Conservation (phyloP, 2,329 filamentous ascomycete species). For the Ophiostoma australiae region DNA sequence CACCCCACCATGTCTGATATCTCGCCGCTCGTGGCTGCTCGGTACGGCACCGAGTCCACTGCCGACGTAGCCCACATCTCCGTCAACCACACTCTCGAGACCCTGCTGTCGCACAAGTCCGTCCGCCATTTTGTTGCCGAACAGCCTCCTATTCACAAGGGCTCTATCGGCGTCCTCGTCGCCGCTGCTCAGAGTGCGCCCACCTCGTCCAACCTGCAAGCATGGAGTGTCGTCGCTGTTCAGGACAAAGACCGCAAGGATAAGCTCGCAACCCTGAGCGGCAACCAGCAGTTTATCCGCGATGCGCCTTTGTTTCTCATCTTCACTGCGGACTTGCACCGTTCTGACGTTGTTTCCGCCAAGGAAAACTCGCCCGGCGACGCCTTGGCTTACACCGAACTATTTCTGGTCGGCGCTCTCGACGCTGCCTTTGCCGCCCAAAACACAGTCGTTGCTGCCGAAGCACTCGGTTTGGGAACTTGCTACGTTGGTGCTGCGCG, state of each 20-base stretch:
- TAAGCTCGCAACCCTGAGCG: constrained; percentile 31
- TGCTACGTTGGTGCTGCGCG: constrained; percentile 35
- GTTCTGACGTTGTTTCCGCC: not conserved
- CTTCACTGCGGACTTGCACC: not conserved
- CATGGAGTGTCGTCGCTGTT: constrained; percentile 35
- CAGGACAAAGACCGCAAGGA: constrained; percentile 31
- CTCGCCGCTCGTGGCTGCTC: constrained; percentile 8
- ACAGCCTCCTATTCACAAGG: constrained; percentile 25
- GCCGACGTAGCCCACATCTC: constrained; percentile 13
- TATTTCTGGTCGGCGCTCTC: not conserved
- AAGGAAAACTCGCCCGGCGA: not conserved
- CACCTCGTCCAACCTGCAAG: constrained; percentile 36
- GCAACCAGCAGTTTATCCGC: not conserved
- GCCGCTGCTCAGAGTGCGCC: constrained; percentile 36
- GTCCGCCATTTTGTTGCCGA: constrained; percentile 32
- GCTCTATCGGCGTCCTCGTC: constrained; percentile 32
- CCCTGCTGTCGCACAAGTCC: constrained; percentile 33
- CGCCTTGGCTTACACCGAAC: not conserved
- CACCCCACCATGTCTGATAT: constrained; percentile 16
- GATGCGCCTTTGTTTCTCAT: not conserved
- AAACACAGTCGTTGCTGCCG: not conserved
- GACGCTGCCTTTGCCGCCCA: not conserved
- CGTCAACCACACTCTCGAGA: constrained; percentile 32
- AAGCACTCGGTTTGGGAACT: constrained; percentile 27
- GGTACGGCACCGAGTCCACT: constrained; percentile 14